phyloP scores from a whole-genome alignment of 352 stramenopile species.

The Pythium pectinolyticum region DNA sequence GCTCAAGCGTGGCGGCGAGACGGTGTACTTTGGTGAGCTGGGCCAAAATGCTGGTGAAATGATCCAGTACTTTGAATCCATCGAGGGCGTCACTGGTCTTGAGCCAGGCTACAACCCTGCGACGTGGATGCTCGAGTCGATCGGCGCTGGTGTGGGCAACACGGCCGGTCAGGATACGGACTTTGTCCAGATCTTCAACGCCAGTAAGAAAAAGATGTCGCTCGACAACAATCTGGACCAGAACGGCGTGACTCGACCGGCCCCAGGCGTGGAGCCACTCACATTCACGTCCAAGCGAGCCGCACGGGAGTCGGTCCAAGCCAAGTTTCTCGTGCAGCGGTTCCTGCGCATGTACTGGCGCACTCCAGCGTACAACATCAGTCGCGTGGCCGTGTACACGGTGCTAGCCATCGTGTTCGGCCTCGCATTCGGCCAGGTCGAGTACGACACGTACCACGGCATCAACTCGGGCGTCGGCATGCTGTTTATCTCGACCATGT shows the following conservation, averaged over 20 bases:
- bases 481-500: constrained; percentile 84
- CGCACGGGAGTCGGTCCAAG: constrained; percentile 33
- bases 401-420: constrained; percentile 81
- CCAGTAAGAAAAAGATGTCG: too few species aligned
- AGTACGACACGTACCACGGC: constrained; percentile 51
- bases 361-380: constrained; percentile 87
- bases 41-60: constrained; percentile 34
- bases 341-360: constrained; percentile 65
- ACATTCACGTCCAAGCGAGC: constrained; percentile 43
- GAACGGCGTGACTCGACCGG: too few species aligned
- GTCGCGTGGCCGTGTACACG: constrained; percentile 65
- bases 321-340: constrained; percentile 50
- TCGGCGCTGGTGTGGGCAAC: constrained; percentile 47
- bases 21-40: constrained; percentile 53
- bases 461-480: constrained; percentile 73
- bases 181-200: constrained; percentile 41
- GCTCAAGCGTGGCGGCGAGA: constrained; percentile 65
- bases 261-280: constrained; percentile 49
- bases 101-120: constrained; percentile 63
- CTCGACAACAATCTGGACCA: too few species aligned
- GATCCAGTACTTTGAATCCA: constrained; percentile 62
- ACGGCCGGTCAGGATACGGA: constrained; percentile 11
- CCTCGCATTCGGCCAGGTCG: constrained; percentile 58
- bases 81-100: constrained; percentile 61
- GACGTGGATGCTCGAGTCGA: constrained; percentile 66